Percentiles rank a stretch among this genome's conserved stretches.
phyloP scores from a whole-genome alignment of 345 rosid genomes.

The Carallia pectinifolia region DNA sequence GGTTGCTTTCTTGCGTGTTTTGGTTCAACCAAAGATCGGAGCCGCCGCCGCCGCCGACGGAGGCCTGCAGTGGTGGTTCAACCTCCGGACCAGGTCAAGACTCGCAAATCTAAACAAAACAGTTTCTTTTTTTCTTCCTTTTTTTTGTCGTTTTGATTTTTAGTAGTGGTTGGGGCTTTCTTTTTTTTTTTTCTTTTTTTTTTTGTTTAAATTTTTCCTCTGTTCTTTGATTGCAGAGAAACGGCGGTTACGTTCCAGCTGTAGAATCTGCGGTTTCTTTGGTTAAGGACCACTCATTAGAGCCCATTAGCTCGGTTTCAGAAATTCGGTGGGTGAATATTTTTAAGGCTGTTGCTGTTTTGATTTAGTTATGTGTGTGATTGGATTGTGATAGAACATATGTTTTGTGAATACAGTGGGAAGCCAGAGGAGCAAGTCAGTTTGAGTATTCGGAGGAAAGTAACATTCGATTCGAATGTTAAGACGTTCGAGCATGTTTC shows the following conservation, averaged over 20 bases:
- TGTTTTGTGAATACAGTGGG: slow-evolving; percentile 27
- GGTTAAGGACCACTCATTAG: slow-evolving; percentile 28
- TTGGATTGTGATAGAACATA: neutral
- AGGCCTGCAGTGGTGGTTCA: slow-evolving; percentile 39
- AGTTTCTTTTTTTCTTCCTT: neutral
- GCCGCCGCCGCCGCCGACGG: slow-evolving; percentile 37
- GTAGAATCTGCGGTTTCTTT: slow-evolving; percentile 31
- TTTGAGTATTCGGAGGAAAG: slow-evolving; percentile 57
- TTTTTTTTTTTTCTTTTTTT: neutral
- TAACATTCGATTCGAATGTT: slow-evolving; percentile 68
- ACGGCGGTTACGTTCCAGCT: slow-evolving; percentile 18
- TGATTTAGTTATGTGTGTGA: neutral
- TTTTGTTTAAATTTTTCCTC: neutral
- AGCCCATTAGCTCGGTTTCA: slow-evolving; percentile 28
- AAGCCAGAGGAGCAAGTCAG: slow-evolving; percentile 46
- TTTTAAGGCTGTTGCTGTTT: neutral
- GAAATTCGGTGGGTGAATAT: slow-evolving; percentile 37
- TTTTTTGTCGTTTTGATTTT: neutral
- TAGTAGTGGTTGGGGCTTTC: neutral
- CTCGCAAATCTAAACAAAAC: neutral
- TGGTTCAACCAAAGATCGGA: slow-evolving; percentile 72
- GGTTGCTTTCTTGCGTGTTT: slow-evolving; percentile 85
- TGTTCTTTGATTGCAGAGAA: slow-evolving; percentile 32
- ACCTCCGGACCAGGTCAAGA: slow-evolving; percentile 41
- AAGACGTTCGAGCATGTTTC: slow-evolving; percentile 58